Evolutionary conservation across 768 basidiomycete genomes (phyloP), one percentile per base, ranked within the genome.

Genomic region (Podaxis carcinomalis): DNA sequence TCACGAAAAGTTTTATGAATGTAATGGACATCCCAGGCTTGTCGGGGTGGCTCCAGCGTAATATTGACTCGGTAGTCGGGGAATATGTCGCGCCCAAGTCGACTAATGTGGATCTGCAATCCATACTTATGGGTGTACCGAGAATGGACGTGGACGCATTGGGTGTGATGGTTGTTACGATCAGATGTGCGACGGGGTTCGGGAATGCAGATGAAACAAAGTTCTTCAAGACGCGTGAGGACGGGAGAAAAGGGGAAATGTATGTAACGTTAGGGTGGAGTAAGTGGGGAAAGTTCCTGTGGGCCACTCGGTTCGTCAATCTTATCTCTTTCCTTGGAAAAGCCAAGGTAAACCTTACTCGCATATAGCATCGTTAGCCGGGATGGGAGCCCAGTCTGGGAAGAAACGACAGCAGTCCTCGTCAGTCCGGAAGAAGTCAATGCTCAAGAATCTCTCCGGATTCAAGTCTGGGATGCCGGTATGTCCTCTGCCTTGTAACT

Each of bases 401-500:
- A 89, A 66, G 89, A 92, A 74, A 86, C 84, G 0, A 79, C 83
- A 0, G 78, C 83, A 3, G 66, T 92, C 0, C 71, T 90, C 1
- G 78, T 92, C 9, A 83, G 84, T 5, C 78, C 81, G 42, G 80
- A 87, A 49, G 88, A 89, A 61, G 72, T 90, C 52, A 83, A 89
- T 66, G 80, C 85, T 0, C 80, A 86, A 60, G 91, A 93, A 71
- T 76, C 76, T 56, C 71, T 90, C 19, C 78, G 78, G 21, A 70
- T 86, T 21, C 88, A 89, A 76, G 72, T 90, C 1, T 90, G 88
- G 88, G 90, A 92, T 67, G 86, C 84, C 7, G 88, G 89, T 77
- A 46, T 28, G 73, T 23, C 19, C 37, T 40, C 14, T 21, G 47
- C 10, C 4, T 19, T 19, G 3, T n/a, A 37, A 28, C n/a, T 16